Evolutionary conservation across 78 protist genomes (phyloP).

Genomic region (Chrysochromulina parva): DNA sequence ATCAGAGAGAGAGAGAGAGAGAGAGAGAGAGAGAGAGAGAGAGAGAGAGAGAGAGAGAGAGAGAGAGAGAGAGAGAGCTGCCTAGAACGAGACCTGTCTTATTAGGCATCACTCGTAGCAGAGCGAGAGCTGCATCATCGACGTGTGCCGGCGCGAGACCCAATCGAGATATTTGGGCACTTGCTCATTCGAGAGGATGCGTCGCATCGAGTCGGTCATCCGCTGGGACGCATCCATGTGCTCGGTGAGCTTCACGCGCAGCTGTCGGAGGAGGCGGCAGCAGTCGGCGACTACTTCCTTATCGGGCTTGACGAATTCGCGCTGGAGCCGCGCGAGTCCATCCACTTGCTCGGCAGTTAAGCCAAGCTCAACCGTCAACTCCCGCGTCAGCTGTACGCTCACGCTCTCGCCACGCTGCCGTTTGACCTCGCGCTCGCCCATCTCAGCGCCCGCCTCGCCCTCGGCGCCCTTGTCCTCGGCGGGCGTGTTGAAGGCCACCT

Average conservation of each 20-base stretch:
- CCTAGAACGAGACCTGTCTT: too few species aligned
- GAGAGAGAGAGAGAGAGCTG: too few species aligned
- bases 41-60: too few species aligned
- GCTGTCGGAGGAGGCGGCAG: neutral
- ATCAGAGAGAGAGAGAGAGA: too few species aligned
- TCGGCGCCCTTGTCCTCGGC: neutral
- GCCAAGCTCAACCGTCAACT: neutral
- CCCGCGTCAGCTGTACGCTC: neutral
- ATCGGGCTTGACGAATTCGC: neutral
- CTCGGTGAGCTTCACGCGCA: neutral
- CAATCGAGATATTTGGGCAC: neutral
- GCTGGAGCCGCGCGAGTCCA: neutral
- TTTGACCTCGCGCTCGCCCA: neutral
- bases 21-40: too few species aligned
- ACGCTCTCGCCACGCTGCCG: neutral
- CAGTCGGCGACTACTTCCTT: neutral
- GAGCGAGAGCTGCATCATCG: neutral
- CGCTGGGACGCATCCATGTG: neutral
- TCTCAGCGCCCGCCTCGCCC: neutral
- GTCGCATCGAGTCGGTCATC: neutral
- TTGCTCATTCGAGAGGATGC: neutral
- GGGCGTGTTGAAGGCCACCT: neutral
- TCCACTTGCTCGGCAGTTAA: neutral
- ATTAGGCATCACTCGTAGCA: too few species aligned
- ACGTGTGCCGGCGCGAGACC: neutral